phyloP scores from a whole-genome alignment of 176 grass and related monocot species.

The Cenchrus americanus region DNA sequence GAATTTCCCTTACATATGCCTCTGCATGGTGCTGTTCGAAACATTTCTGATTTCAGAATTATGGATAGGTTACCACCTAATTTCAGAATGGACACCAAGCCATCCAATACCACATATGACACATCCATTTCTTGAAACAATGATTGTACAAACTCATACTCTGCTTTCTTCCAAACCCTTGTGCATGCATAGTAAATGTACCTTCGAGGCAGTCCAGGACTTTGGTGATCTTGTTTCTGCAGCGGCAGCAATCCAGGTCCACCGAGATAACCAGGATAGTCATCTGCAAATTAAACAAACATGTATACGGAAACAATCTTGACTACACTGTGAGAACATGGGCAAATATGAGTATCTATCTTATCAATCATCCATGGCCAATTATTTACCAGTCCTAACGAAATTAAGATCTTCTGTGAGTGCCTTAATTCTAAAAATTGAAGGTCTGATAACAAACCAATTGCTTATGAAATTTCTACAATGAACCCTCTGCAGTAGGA shows the following conservation, averaged over 20 bases:
- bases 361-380: background rate
- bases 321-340: background rate
- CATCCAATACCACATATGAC: no score
- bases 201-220: conserved; percentile 40
- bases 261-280: conserved; percentile 34
- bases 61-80: background rate
- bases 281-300: conserved; percentile 36
- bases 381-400: background rate
- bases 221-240: conserved; percentile 34
- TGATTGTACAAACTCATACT: background rate
- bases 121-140: background rate
- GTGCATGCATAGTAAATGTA: background rate
- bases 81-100: no score
- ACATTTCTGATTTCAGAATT: background rate
- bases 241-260: conserved; percentile 34
- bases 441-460: background rate
- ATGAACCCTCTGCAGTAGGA: background rate
- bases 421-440: background rate
- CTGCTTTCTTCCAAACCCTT: background rate
- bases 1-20: background rate
- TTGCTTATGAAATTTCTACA: background rate
- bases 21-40: background rate
- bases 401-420: background rate
- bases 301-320: background rate
- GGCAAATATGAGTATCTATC: background rate